Base-by-base conservation (phyloP, 768 basidiomycete species). In the Boletellus ananiceps region DNA sequence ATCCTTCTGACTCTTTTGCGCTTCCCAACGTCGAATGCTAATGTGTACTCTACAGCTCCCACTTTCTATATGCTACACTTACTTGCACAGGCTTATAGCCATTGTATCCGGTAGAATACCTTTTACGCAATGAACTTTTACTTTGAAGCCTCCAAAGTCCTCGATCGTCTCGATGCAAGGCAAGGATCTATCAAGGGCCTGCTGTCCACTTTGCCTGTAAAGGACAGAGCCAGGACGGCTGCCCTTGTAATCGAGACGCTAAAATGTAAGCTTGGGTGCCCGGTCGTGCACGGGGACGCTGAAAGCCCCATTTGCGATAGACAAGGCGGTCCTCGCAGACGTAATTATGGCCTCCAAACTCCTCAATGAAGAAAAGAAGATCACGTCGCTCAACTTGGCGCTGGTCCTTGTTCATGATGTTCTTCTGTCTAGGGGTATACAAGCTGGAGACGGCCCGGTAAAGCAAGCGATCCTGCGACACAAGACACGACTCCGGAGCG, bases 241-340 rank as follows among this genome's bases (percentile, higher is more conserved):
- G 90, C 90, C 8, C 81, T 96, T 33, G 84, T 97, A 29, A 93
- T 98, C 46, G 91, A 96, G 71, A 95, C 93, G 0, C 72, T 98
- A 40, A 97, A 96, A 79, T 97, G 94, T 95, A 69, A 74, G 83
- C 53, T 38, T 25, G 8, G 39, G 25, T 34, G 25, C n/a, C 25
- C 23, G 21, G 40, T 19, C 31, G 18, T 37, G 11, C 14, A 12
- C 38, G 6, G 6, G 42, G 54, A 33, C 36, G 23, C 44, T 67
- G 41, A 59, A 43, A 18, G 31, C 14, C 13, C 8, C 6, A 6
- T 19, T 31, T 25, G 27, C 27, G 11, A 38, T 61, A 96, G 93
- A 93, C 74, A 92, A 86, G 68, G 66, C 81, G 15, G 81, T 80
- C n/a, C 72, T 97, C 50, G 68, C 65, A 21, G 81, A 87, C 49